Conservation (phyloP, 768 basidiomycete species). For the Xerocomellus dryophilus region DNA sequence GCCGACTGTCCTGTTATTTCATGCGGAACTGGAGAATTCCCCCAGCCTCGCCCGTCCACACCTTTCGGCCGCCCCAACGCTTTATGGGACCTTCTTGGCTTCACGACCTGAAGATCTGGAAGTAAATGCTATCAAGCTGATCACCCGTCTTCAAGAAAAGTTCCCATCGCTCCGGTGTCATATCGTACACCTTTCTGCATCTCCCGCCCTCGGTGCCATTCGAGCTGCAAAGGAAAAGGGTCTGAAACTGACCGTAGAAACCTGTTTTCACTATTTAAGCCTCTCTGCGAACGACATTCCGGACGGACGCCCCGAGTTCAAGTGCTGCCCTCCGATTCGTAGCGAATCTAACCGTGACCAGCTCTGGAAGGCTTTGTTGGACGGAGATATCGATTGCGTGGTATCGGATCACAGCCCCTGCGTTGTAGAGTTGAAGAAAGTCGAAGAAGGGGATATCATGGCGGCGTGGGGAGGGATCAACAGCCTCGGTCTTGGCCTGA, state of each 20-base stretch:
- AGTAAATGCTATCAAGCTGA: constrained; percentile 73
- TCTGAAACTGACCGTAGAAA: constrained; percentile 84
- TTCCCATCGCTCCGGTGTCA: constrained; percentile 78
- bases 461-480: constrained; percentile 94
- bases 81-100: constrained; percentile 78
- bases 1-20: constrained; percentile 78
- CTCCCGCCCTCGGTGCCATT: constrained; percentile 75
- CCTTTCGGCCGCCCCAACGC: constrained; percentile 41
- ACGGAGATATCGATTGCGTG: constrained; percentile 85
- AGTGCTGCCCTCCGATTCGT: constrained; percentile 95
- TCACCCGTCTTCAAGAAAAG: constrained; percentile 58
- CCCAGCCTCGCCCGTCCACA: constrained; percentile 13
- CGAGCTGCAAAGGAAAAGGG: constrained; percentile 63
- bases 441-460: constrained; percentile 80
- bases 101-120: constrained; percentile 85
- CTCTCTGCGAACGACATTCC: constrained; percentile 73
- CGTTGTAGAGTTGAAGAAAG: constrained; percentile 72
- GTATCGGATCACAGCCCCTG: constrained; percentile 98
- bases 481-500: constrained; percentile 84
- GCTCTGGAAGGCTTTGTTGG: constrained; percentile 79
- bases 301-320: constrained; percentile 77
- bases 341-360: constrained; percentile 64
- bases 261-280: constrained; percentile 95
- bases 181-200: constrained; percentile 92
- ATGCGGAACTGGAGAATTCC: constrained; percentile 75